Conservation (phyloP, 2,329 filamentous ascomycete genomes). For the Cercospora beticola region DNA sequence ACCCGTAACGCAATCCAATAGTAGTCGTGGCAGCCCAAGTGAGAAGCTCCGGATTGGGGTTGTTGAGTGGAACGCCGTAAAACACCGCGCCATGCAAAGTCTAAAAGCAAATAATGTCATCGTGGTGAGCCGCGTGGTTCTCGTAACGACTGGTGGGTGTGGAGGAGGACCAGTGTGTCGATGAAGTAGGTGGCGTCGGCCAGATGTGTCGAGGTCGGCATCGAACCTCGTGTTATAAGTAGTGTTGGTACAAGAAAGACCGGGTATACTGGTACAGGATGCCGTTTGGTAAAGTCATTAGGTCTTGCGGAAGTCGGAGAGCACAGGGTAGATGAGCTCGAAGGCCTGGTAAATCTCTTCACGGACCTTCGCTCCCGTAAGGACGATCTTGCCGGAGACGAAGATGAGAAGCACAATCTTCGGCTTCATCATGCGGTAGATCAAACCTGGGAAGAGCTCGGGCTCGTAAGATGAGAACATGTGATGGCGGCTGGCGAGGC, state of each 20-base stretch:
- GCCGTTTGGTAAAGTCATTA: constrained; percentile 20
- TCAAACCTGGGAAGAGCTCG: constrained; percentile 96
- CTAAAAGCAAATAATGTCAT: constrained; percentile 23
- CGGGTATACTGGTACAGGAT: constrained; percentile 33
- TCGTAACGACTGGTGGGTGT: constrained; percentile 4
- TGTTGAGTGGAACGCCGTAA: constrained; percentile 23
- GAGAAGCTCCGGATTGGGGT: constrained; percentile 10
- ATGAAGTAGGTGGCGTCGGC: constrained; percentile 8
- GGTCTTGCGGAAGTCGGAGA: constrained; percentile 31
- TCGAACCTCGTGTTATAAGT: constrained; percentile 28
- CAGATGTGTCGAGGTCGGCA: constrained; percentile 31
- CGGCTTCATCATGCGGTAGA: constrained; percentile 99
- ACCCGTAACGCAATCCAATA: constrained; percentile 12
- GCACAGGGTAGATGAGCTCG: constrained; percentile 92
- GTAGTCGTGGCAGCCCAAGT: constrained; percentile 14
- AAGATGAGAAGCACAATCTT: constrained; percentile 97
- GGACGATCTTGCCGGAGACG: constrained; percentile 95
- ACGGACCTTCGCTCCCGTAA: constrained; percentile 95
- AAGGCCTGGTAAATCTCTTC: constrained; percentile 98
- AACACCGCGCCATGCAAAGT: constrained; percentile 37
- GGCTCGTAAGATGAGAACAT: constrained; percentile 99
- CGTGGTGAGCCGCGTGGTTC: constrained; percentile 4
- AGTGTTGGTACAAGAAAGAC: constrained; percentile 32
- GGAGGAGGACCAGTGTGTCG: constrained; percentile 9
- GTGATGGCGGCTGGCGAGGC: constrained; percentile 93